Conservation (phyloP, 305 asterid genomes). For the Solanum hybrid region DNA sequence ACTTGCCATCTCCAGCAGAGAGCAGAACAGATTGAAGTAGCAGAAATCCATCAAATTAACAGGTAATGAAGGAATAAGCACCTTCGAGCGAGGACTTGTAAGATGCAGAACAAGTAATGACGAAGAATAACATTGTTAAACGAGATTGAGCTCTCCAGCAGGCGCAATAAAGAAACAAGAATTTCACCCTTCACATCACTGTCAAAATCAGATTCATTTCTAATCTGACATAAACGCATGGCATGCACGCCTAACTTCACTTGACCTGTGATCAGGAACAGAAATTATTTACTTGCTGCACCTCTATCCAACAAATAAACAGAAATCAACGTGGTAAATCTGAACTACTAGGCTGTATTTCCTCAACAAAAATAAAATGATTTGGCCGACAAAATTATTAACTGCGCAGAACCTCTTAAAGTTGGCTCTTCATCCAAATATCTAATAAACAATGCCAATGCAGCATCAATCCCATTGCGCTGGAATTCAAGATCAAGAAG, state of each 20-base stretch:
- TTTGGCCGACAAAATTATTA: not conserved
- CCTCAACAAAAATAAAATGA: not conserved
- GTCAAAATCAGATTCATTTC: constrained; percentile 37
- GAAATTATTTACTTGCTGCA: not conserved
- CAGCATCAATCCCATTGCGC: constrained; percentile 72
- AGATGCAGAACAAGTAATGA: constrained; percentile 85
- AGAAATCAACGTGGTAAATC: not conserved
- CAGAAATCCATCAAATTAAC: not conserved
- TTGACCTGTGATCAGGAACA: constrained; percentile 53
- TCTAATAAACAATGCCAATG: constrained; percentile 57
- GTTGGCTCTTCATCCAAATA: constrained; percentile 66
- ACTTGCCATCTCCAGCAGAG: not conserved
- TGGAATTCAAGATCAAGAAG: constrained; percentile 91
- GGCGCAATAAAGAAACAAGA: constrained; percentile 70
- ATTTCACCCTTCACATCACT: constrained; percentile 66
- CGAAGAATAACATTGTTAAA: constrained; percentile 82
- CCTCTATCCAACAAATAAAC: not conserved
- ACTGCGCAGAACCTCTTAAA: constrained; percentile 57
- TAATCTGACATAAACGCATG: constrained; percentile 79
- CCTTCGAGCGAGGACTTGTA: constrained; percentile 96
- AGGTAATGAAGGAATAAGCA: constrained; percentile 14
- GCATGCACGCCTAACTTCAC: constrained; percentile 75
- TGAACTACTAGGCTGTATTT: not conserved
- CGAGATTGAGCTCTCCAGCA: constrained; percentile 89
- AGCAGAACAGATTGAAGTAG: not conserved